Base-by-base conservation (phyloP, 352 stramenopile species). In the Globisporangium uncinulatum region DNA sequence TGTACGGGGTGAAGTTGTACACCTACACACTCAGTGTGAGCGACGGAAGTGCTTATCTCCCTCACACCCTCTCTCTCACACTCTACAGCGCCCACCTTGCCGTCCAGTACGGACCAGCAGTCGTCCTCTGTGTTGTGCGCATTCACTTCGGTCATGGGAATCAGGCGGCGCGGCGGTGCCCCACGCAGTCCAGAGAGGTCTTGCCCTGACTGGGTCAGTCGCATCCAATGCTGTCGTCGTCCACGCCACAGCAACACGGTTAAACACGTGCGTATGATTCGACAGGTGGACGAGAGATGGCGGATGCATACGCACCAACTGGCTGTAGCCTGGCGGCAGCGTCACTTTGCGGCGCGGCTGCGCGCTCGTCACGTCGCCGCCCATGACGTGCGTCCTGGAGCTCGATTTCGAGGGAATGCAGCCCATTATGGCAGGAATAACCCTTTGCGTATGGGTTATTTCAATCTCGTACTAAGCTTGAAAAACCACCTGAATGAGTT, bases 1-100 rank as follows among this genome's bases (percentile, higher is more conserved):
- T 71, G 80, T 99, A 99, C 9, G 94, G 86, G 37, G 92, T 97
- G 53, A 99, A 82, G 78, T 99, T 98, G 76, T 99, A 95, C 50
- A 94, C 76, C 53, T 73, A 54, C 32, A 49, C 4, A 24, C 7
- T 15, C 15, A 14, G 14, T 29, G 24, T 29, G 24, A 29, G 24
- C 24, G 24, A 29, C 24, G 24, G 4, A 29, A 1, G 24, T 29
- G 24, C 24, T 29, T 29, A 1, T 29, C 24, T 29, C 24, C 24
- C 24, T 29, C 24, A 4, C 24, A 29, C 24, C 24, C 24, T 29
- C 37, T 43, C 11, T 15, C 13, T 43, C 4, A 13, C 6, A 43
- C 11, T 43, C 6, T 43, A 43, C 37, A 19, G 15, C n/a, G 20
- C 58, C 96, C 8, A 98, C 96, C 52, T 95, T 94, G 7, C 91